Conservation (phyloP, 768 basidiomycete genomes). For the Mycena venus region DNA sequence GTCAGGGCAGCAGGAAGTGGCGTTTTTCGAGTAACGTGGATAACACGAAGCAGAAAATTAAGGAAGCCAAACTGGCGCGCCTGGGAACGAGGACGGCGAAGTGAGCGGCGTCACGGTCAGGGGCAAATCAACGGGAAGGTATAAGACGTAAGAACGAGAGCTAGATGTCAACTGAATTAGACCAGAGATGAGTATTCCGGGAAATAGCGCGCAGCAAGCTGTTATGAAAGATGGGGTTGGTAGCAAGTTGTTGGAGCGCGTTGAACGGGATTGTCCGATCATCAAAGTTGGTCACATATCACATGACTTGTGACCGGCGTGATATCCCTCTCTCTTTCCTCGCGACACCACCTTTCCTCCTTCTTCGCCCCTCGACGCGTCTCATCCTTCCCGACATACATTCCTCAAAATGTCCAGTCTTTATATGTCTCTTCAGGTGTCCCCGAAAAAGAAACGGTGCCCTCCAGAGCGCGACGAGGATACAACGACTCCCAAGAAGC, state of each 20-base stretch:
- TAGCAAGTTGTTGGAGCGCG: too few relatives aligned
- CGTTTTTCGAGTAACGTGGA: constrained; percentile 17
- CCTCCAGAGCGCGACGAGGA: constrained; percentile 68
- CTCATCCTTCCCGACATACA: constrained; percentile 23
- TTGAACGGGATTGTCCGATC: too few relatives aligned
- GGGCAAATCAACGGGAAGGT: neutral
- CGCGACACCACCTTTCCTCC: constrained; percentile 32
- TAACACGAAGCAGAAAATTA: neutral
- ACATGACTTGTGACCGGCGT: constrained; percentile 10
- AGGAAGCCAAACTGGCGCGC: constrained; percentile 1
- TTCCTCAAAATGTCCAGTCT: constrained; percentile 65
- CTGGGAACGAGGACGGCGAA: constrained; percentile 16
- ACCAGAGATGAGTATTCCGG: neutral
- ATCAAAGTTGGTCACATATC: neutral
- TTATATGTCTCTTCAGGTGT: constrained; percentile 72
- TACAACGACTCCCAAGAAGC: constrained; percentile 76
- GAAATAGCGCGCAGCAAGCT: neutral
- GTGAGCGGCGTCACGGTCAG: constrained; percentile 1
- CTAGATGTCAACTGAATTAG: neutral
- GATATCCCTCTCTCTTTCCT: neutral
- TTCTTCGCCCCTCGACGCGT: constrained; percentile 32
- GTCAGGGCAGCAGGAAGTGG: constrained; percentile 10
- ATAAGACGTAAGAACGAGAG: neutral
- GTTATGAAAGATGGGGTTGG: neutral
- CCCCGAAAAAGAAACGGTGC: constrained; percentile 78